Percentiles rank a stretch among this genome's conserved stretches.
phyloP scores from a whole-genome alignment of 139 green algal species.

The Micractinium conductrix region DNA sequence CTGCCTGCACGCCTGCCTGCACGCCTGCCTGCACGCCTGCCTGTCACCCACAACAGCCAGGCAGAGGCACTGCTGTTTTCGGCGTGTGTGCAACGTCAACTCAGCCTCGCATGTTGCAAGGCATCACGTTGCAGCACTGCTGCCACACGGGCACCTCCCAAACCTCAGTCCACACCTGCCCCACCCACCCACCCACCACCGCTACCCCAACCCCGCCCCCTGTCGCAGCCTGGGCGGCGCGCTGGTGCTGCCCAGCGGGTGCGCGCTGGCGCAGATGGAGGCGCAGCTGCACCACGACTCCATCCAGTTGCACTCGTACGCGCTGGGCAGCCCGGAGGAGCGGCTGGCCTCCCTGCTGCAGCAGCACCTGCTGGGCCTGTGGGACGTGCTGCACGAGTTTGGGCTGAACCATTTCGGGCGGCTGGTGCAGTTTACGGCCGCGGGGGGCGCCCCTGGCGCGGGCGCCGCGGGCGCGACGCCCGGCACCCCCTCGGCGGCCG shows the following conservation, averaged over 20 bases:
- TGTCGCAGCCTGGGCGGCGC: conserved; percentile 34
- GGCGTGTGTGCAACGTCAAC: too few species aligned
- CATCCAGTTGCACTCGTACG: conserved; percentile 36
- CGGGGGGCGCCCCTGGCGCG: neutral
- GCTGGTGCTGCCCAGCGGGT: conserved; percentile 38
- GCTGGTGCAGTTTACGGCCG: conserved; percentile 14
- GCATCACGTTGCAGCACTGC: too few species aligned
- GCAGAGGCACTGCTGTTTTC: too few species aligned
- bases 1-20: too few species aligned
- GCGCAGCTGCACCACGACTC: conserved; percentile 27
- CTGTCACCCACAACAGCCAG: too few species aligned
- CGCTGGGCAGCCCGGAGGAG: neutral
- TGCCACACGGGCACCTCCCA: too few species aligned
- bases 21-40: too few species aligned
- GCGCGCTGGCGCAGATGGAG: conserved; percentile 37
- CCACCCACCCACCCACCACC: too few species aligned
- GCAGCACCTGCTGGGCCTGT: conserved; percentile 41
- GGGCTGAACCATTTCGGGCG: conserved; percentile 49
- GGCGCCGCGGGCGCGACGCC: neutral
- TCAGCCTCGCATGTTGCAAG: too few species aligned
- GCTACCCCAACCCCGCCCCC: too few species aligned
- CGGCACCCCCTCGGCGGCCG: neutral
- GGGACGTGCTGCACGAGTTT: conserved; percentile 48
- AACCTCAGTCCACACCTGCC: too few species aligned
- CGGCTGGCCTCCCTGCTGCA: conserved; percentile 29